Base-by-base conservation (phyloP, 2,329 filamentous ascomycete genomes). In the Penicillium sp. region DNA sequence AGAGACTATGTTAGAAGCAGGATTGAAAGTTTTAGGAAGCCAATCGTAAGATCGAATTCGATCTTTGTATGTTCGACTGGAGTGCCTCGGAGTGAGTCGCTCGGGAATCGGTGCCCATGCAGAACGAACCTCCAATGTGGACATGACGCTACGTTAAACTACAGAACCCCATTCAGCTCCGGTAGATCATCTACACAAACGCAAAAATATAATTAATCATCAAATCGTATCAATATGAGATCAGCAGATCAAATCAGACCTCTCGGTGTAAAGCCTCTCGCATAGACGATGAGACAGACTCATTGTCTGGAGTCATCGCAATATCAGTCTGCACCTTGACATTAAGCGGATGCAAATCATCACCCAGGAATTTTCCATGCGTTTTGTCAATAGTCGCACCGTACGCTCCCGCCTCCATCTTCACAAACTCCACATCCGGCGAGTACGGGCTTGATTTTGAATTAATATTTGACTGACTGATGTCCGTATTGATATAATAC, bases 281-380 rank as follows among this genome's bases (percentile, higher is more conserved):
- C 10, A 46, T 33, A 42, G 33, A 26, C 10, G 53, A 52, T 8
- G 45, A 57, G 28, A 51, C 51, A 0, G 63, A 65, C 3, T 56
- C 59, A 29, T 55, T 54, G 18, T 60, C 59, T 16, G 67, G 59
- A 15, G 50, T 58, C 33, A 70, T 59, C 23, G 64, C 58, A 47
- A 70, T 66, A 47, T 69, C 67, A 12, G 66, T 70, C 31, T 64
- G 64, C 12, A 70, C 64, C 42, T 64, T 60, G 18, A 70, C 70
- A 47, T 60, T 63, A 47, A 57, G 43, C 1, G 58, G 54, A 7
- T 52, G 48, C 2, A 61, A 51, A 24, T 58, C 51, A 47, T 52
- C 48, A n/a, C 54, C 44, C 8, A 63, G 39, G 21, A 52, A 53
- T 1, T 45, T 28, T 13, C 52, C 51, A 34, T 42, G 51, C 3